Base-by-base conservation (phyloP, 805 yeast species). In the Priceomyces castillae region DNA sequence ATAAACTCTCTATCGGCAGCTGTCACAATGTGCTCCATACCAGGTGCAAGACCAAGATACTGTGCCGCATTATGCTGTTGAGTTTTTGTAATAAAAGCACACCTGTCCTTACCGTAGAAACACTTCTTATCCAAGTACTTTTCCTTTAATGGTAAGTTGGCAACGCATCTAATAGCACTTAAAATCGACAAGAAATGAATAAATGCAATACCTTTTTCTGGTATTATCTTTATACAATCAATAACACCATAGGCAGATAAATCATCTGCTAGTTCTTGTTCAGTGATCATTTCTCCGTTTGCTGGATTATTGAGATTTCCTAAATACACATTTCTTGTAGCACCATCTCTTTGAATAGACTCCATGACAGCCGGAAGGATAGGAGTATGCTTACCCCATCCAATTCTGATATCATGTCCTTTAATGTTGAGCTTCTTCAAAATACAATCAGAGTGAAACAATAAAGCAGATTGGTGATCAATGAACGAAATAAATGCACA, bases 11-110 rank as follows among this genome's bases (percentile, higher is more conserved):
- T 65, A 54, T 79, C 83, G 7, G 86, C 84, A 43, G 81, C 82
- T 45, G 88, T 84, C 20, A 85, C 80, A 44, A 86, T 70, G 57
- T 85, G 87, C 57, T 86, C 95, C 76, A 84, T 79, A 22, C 95
- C 94, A 15, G 96, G 95, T 35, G 94, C 88, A 47, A 90, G 73
- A 1, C 97, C 97, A 43, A 92, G 69, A 60, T 89, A 92, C 62
- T 90, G 96, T 2, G 97, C 96, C 15, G 97, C 98, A 61, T 92
- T 90, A 60, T 90, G 97, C 66, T 90, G 96, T 65, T 94, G 97
- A 14, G 97, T 86, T 62, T 88, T 89, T 19, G 97, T 89, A 36
- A 92, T 87, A 57, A 89, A 89, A 2, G 97, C 96, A 70, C 94
- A 87, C 65, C 98, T 76, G 65, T 92, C 98, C 62, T 90, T 90